phyloP scores from a whole-genome alignment of 169 alveolate genomes.

The Plasmodium cynomolgi region DNA sequence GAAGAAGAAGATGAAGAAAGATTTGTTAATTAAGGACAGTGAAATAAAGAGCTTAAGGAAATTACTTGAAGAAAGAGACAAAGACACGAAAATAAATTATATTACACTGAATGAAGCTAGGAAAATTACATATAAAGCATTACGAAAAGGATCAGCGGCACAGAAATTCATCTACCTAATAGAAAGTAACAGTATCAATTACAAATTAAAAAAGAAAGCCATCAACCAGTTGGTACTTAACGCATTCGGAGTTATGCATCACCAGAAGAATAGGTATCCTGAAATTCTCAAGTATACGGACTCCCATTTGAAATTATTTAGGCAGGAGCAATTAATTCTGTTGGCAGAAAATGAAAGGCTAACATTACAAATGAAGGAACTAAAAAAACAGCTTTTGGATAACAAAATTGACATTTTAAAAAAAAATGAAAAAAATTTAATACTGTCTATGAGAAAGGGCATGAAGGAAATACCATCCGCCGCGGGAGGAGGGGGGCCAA shows the following conservation, averaged over 20 bases:
- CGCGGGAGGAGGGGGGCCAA: background rate
- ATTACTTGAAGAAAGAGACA: constrained; percentile 49
- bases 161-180: constrained; percentile 75
- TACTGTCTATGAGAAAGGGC: constrained; percentile 42
- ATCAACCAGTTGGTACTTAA: constrained; percentile 71
- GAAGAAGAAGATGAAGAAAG: constrained; percentile 59
- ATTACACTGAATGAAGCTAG: constrained; percentile 70
- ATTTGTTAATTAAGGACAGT: constrained; percentile 25
- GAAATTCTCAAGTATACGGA: constrained; percentile 78
- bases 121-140: constrained; percentile 80
- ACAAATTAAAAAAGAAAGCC: constrained; percentile 76
- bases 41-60: constrained; percentile 61
- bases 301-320: constrained; percentile 81
- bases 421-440: constrained; percentile 39
- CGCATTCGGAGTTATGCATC: constrained; percentile 78
- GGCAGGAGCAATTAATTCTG: constrained; percentile 86
- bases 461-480: background rate
- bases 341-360: constrained; percentile 86
- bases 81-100: constrained; percentile 27
- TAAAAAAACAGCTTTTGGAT: constrained; percentile 76
- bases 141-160: constrained; percentile 84
- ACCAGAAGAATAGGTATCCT: constrained; percentile 43
- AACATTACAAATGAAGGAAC: constrained; percentile 80
- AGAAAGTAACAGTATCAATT: constrained; percentile 78
- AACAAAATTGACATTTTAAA: constrained; percentile 63